Percentiles rank a stretch among this genome's conserved stretches.
These are phyloP conservation scores for Podospora pseudocomata DNA, from an alignment of 495 filamentous ascomycete genomes.

Conservation along the genomic window DNA sequence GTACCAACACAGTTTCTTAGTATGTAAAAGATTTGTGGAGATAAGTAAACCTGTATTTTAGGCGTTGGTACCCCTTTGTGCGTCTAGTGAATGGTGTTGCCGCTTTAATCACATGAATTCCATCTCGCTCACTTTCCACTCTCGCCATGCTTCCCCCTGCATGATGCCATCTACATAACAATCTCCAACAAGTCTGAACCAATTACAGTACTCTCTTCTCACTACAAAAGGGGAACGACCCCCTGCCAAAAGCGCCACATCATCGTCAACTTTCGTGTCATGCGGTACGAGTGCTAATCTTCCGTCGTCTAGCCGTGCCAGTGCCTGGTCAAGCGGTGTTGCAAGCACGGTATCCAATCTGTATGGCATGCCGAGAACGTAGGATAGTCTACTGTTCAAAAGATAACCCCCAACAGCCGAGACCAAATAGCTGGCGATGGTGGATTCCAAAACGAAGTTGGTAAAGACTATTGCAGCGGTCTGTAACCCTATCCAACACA, in stretches of 20 bases:
- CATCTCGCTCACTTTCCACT: background rate
- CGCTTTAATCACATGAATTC: background rate
- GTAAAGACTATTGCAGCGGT: background rate
- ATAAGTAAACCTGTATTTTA: too few relatives aligned
- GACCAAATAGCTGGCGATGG: background rate
- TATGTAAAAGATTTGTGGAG: too few relatives aligned
- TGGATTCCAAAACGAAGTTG: background rate
- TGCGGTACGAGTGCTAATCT: background rate
- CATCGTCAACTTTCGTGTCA: background rate
- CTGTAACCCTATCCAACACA: background rate
- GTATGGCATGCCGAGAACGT: background rate
- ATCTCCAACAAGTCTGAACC: background rate
- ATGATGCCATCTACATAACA: background rate
- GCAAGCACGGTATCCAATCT: background rate
- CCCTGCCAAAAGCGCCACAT: background rate
- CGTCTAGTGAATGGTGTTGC: too few relatives aligned
- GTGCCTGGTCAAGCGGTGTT: background rate
- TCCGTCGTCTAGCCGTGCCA: background rate
- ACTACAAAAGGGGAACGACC: background rate
- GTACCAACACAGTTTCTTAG: too few relatives aligned
- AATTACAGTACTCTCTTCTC: background rate
- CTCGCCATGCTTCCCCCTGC: background rate
- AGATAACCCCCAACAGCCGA: background rate
- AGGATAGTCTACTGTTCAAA: background rate
- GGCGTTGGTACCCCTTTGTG: too few relatives aligned